A percentile compares a stretch with the other conserved stretches of the same genome.
These are phyloP conservation scores for Lodderomyces pseudojiufengensis DNA, from an alignment of 1,139 yeast genomes.

Conservation along the genomic window DNA sequence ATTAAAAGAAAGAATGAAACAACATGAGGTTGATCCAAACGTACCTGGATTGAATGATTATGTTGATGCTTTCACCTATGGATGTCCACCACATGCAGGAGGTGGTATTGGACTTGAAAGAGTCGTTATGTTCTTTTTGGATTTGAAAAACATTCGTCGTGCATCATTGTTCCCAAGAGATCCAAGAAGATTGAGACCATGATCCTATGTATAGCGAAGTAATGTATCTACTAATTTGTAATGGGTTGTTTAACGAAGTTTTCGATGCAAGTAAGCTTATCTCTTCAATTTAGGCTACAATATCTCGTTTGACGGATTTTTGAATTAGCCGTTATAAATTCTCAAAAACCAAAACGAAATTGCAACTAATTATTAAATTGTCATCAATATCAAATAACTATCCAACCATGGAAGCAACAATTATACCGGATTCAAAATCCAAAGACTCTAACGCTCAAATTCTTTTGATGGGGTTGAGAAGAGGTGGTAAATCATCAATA, in stretches of 20 bases:
- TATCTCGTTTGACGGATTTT: no score
- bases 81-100: constrained; percentile 99
- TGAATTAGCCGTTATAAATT: no score
- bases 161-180: constrained; percentile 99
- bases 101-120: constrained; percentile 99
- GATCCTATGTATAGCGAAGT: constrained; percentile 5
- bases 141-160: constrained; percentile 93
- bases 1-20: constrained; percentile 74
- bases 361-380: not conserved
- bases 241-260: not conserved
- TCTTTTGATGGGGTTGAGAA: constrained; percentile 79
- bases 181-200: constrained; percentile 91
- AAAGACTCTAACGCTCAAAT: constrained; percentile 65
- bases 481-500: constrained; percentile 83
- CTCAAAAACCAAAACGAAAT: not conserved
- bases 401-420: constrained; percentile 29
- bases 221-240: no score
- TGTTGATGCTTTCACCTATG: constrained; percentile 87
- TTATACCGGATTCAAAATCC: constrained; percentile 24
- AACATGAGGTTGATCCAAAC: constrained; percentile 77
- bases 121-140: constrained; percentile 97
- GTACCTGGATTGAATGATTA: constrained; percentile 85
- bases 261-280: not conserved
- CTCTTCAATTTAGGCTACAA: no score
- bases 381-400: no score